These are phyloP conservation scores for Penicillium sp. DNA, from an alignment of 2,329 filamentous ascomycete species.

Conservation along the genomic window DNA sequence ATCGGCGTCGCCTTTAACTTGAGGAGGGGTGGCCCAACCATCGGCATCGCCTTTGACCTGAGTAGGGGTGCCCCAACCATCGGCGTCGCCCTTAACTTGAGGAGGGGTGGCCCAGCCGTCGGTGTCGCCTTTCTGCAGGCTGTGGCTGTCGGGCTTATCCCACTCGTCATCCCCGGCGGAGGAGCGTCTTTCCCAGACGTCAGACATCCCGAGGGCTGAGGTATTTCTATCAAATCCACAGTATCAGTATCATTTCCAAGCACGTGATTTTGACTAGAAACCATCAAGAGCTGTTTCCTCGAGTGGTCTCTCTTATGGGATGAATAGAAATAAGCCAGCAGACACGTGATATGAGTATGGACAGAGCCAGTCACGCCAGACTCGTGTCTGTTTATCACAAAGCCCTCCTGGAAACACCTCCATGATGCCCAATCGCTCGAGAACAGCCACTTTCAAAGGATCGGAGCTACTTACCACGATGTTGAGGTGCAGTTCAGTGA, in stretches of 20 bases:
- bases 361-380: background rate
- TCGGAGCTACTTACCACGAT: background rate
- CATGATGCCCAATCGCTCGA: background rate
- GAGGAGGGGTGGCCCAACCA: background rate
- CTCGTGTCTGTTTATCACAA: background rate
- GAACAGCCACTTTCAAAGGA: background rate
- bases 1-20: background rate
- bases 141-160: background rate
- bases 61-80: background rate
- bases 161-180: background rate
- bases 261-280: background rate
- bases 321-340: background rate
- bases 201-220: background rate
- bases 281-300: background rate
- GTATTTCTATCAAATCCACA: background rate
- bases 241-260: conserved; percentile 1
- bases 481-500: background rate
- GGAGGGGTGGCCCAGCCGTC: background rate
- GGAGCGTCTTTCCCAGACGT: background rate
- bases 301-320: background rate
- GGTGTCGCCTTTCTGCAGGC: background rate
- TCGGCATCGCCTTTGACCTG: background rate
- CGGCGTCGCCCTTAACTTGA: background rate
- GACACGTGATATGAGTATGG: background rate
- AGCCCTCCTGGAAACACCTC: no score